Conservation (phyloP, 148 eudicot species). For the Arctostaphylos glauca region DNA sequence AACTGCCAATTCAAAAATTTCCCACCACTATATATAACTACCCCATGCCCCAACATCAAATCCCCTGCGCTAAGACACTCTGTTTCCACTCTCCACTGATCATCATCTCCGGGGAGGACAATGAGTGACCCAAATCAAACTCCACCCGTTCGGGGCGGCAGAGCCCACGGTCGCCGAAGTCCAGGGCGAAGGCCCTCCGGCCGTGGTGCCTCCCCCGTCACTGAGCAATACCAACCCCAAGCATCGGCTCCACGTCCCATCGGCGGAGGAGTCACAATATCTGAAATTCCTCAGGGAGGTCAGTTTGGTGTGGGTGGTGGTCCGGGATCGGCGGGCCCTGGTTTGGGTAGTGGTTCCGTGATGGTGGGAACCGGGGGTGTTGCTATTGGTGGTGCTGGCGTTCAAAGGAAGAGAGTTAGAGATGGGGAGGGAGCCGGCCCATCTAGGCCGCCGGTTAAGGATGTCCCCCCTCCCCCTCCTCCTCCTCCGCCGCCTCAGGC, state of each 20-base stretch:
- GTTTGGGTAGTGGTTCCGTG: neutral
- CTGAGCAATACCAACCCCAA: neutral
- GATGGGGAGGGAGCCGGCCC: neutral
- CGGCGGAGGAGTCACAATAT: neutral
- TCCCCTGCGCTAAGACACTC: neutral
- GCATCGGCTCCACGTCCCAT: neutral
- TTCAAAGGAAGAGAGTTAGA: neutral
- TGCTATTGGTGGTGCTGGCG: neutral
- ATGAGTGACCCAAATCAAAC: neutral
- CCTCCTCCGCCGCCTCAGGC: neutral
- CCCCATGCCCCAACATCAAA: neutral
- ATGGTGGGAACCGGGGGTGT: neutral
- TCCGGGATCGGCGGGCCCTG: neutral
- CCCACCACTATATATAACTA: neutral
- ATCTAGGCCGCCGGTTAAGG: neutral
- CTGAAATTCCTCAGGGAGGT: neutral
- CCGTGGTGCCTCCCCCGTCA: neutral
- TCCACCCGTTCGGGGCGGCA: neutral
- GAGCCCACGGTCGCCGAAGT: neutral
- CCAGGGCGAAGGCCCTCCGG: neutral
- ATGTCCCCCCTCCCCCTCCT: neutral
- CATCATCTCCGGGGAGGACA: neutral
- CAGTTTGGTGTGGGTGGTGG: neutral
- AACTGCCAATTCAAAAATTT: conserved; percentile 3
- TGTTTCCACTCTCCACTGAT: neutral